A percentile compares a stretch with the other conserved stretches of the same genome.
Evolutionary conservation across 495 filamentous ascomycete genomes (phyloP).

Genomic region (Lasiosphaeris hirsuta): DNA sequence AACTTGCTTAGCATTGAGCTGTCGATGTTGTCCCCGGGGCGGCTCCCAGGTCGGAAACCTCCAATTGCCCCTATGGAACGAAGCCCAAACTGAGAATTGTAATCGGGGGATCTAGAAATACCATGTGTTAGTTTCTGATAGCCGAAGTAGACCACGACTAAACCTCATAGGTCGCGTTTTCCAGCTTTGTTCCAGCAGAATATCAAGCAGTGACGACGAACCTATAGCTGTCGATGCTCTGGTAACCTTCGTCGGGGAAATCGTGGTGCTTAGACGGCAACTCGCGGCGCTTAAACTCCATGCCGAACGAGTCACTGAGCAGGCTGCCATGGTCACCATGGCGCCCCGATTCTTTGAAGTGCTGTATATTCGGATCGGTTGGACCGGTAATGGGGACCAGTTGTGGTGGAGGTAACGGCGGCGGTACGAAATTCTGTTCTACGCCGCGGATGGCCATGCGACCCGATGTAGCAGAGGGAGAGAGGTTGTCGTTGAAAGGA

Average conservation of each 20-base stretch:
- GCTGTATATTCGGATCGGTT: constrained; percentile 27
- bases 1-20: constrained; percentile 73
- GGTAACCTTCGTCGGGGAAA: constrained; percentile 50
- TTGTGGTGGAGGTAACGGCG: constrained; percentile 49
- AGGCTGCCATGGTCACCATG: constrained; percentile 18
- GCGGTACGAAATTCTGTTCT: constrained; percentile 33
- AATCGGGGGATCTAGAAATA: constrained; percentile 21
- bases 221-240: constrained; percentile 45
- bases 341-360: constrained; percentile 26
- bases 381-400: constrained; percentile 38
- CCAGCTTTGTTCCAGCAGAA: too few relatives aligned
- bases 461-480: constrained; percentile 29
- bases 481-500: constrained; percentile 25
- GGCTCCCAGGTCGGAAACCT: constrained; percentile 38
- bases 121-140: constrained; percentile 15
- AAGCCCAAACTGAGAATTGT: constrained; percentile 34
- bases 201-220: constrained; percentile 20
- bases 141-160: neutral
- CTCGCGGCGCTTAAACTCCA: constrained; percentile 23
- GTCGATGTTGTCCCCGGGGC: constrained; percentile 68
- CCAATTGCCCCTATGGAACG: constrained; percentile 37
- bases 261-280: constrained; percentile 25
- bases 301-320: constrained; percentile 28
- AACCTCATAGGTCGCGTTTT: too few relatives aligned
- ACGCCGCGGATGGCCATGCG: constrained; percentile 37